A percentile compares a stretch with the other conserved stretches of the same genome.
These are phyloP conservation scores for Alternaria hordeiaustralica DNA, from an alignment of 2,329 filamentous ascomycete genomes.

Conservation along the genomic window DNA sequence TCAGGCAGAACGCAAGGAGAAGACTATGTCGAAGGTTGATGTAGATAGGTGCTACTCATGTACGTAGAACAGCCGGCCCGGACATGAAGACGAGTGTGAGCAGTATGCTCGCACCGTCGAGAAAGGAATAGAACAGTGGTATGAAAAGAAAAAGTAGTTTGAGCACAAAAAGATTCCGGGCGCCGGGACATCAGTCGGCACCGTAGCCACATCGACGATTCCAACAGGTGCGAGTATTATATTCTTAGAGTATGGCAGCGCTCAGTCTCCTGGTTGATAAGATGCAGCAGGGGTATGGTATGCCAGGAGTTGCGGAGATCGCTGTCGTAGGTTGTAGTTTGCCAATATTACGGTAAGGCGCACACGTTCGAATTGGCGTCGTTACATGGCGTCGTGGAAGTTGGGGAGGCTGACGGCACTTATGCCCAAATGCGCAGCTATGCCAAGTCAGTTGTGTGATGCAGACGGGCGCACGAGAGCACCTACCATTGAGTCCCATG, in stretches of 20 bases:
- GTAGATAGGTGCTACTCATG: conserved; percentile 26
- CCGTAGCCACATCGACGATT: conserved; percentile 31
- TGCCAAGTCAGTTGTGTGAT: conserved; percentile 28
- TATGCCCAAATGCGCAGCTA: conserved; percentile 62
- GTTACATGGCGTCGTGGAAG: conserved; percentile 39
- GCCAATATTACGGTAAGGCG: conserved; percentile 35
- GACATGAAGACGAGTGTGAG: conserved; percentile 14
- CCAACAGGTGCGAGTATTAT: conserved; percentile 44
- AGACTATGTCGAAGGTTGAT: conserved; percentile 17
- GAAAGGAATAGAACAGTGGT: conserved; percentile 40
- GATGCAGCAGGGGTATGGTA: conserved; percentile 38
- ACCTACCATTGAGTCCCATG: conserved; percentile 98
- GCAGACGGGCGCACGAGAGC: conserved; percentile 3
- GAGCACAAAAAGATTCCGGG: conserved; percentile 39
- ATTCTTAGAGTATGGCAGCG: conserved; percentile 27
- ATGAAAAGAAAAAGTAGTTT: conserved; percentile 38
- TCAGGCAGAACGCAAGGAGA: conserved; percentile 20
- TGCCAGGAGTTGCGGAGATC: conserved; percentile 29
- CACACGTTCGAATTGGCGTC: conserved; percentile 42
- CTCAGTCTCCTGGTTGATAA: conserved; percentile 27
- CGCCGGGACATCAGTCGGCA: conserved; percentile 40
- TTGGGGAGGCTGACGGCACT: conserved; percentile 22
- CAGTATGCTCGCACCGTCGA: conserved; percentile 24
- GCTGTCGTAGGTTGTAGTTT: conserved; percentile 34
- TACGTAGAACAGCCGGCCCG: conserved; percentile 39